Percentiles rank a stretch among this genome's conserved stretches.
phyloP scores from a whole-genome alignment of 306 rosid species.

The Sphenostylis stenocarpa region DNA sequence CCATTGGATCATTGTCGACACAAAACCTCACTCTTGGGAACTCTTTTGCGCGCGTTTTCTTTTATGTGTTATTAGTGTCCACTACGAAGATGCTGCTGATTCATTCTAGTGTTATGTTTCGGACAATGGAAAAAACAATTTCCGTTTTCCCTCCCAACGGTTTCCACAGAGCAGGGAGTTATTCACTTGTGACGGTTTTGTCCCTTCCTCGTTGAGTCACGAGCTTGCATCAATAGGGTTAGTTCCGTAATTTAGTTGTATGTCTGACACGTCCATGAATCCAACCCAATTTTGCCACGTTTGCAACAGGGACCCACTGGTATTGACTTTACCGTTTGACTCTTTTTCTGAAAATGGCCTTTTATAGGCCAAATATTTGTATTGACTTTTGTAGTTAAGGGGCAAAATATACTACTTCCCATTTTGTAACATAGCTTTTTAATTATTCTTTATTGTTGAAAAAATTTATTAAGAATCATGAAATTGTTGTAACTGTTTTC shows the following conservation, averaged over 20 bases:
- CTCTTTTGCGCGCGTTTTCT: neutral
- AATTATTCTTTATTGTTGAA: no score
- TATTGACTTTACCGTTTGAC: neutral
- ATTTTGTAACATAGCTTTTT: no score
- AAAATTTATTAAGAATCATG: no score
- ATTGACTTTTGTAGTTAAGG: no score
- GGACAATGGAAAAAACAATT: conserved; percentile 27
- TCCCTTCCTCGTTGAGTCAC: neutral
- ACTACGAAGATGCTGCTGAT: conserved; percentile 1
- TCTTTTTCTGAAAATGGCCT: neutral
- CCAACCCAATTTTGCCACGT: conserved; percentile 55
- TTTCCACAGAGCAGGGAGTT: conserved; percentile 30
- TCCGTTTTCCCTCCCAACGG: conserved; percentile 39
- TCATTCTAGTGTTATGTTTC: neutral
- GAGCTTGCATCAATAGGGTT: neutral
- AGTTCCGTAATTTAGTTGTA: conserved; percentile 24
- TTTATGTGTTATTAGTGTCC: neutral
- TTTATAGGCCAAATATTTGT: no score
- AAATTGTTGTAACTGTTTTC: no score
- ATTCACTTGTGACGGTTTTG: conserved; percentile 34
- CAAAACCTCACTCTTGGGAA: neutral
- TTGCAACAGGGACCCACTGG: neutral
- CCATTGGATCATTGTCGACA: conserved; percentile 64
- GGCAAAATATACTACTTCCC: no score
- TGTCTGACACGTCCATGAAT: conserved; percentile 41